A percentile compares a stretch with the other conserved stretches of the same genome.
Evolutionary conservation across 495 filamentous ascomycete species (phyloP).

Genomic region (Jackrogersella minutella): DNA sequence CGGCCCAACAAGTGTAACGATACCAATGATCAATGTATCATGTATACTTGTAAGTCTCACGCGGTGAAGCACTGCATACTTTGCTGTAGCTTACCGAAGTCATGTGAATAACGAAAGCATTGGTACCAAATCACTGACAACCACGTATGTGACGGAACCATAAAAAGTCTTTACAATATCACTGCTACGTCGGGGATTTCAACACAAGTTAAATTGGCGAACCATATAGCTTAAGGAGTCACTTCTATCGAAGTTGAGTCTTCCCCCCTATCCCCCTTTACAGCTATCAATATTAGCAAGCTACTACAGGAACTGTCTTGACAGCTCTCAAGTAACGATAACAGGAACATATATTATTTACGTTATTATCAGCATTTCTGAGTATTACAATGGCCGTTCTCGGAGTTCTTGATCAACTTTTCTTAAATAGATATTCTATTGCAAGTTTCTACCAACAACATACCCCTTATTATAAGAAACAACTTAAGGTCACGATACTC

Average conservation of each 20-base stretch:
- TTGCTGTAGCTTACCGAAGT: constrained; percentile 30
- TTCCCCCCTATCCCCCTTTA: not conserved
- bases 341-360: not conserved
- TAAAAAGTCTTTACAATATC: constrained; percentile 16
- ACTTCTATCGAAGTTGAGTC: constrained; percentile 1
- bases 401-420: not conserved
- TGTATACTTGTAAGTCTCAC: not conserved
- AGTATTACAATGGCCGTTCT: not conserved
- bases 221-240: not conserved
- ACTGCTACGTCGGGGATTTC: constrained; percentile 30
- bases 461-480: constrained; percentile 6
- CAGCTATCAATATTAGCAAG: not conserved
- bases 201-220: constrained; percentile 5
- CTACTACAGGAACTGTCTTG: not conserved
- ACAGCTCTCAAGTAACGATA: not conserved
- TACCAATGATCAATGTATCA: not conserved
- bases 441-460: not conserved
- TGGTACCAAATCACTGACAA: constrained; percentile 36
- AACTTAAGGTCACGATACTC: not conserved
- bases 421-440: not conserved
- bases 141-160: constrained; percentile 29
- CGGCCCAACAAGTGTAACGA: constrained; percentile 1
- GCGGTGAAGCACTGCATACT: constrained; percentile 11
- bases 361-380: not conserved
- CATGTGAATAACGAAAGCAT: constrained; percentile 11